phyloP scores from a whole-genome alignment of 169 alveolate species.

The Plasmodium blacklocki region DNA sequence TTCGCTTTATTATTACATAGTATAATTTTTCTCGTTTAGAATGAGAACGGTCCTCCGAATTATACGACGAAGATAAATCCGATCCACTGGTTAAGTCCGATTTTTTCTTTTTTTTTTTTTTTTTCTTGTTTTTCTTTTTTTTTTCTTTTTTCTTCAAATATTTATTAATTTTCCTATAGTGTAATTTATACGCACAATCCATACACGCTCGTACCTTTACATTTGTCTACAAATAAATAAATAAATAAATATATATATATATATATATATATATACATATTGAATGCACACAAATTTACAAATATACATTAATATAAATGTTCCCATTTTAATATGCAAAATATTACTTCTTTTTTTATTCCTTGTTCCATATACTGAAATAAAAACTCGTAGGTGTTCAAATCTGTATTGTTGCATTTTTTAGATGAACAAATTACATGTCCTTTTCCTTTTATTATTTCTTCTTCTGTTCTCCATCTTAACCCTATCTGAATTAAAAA shows the following conservation, averaged over 20 bases:
- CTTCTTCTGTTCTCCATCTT: constrained; percentile 77
- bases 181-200: constrained; percentile 64
- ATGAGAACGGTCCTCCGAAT: neutral
- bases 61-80: neutral
- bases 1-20: constrained; percentile 14
- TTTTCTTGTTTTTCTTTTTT: neutral
- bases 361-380: constrained; percentile 48
- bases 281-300: neutral
- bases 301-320: neutral
- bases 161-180: constrained; percentile 54
- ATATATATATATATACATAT: neutral
- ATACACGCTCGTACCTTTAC: constrained; percentile 63
- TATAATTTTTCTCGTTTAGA: neutral
- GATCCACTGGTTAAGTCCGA: constrained; percentile 8
- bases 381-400: constrained; percentile 47
- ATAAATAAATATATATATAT: neutral
- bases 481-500: constrained; percentile 41
- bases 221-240: constrained; percentile 24
- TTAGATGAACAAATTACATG: constrained; percentile 57
- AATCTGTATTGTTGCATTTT: constrained; percentile 44
- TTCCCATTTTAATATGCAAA: neutral
- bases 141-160: constrained; percentile 12
- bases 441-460: constrained; percentile 65
- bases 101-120: neutral
- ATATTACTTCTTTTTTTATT: constrained; percentile 24